Evolutionary conservation across 2,329 filamentous ascomycete species (phyloP), one percentile per base, ranked within the genome.

Genomic region (Penicillium paneum): DNA sequence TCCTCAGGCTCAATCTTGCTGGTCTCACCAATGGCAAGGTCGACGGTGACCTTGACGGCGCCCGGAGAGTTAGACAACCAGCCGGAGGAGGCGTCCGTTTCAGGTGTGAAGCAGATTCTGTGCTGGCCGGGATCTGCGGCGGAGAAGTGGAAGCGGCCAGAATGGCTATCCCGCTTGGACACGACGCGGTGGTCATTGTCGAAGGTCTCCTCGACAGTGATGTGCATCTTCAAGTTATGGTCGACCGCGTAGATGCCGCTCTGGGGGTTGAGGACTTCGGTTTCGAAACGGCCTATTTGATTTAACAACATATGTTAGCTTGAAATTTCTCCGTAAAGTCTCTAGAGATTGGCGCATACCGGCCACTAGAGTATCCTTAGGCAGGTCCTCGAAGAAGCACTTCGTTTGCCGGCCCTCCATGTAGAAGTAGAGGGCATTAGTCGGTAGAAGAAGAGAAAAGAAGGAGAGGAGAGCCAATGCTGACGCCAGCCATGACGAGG

Each of bases 331-430:
- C 42, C 3, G 10, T 13, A 15, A 3, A n/a, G 19, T 19, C 5
- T 10, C 15, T 15, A 24, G 8, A 36, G 21, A 26, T 39, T 28
- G 49, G 52, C 38, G 64, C 83, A 58, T 79, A 87, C 85, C 94
- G 56, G 97, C 92, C 52, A 99, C 93, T 55, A 99, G 79, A 13
- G 94, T 97, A 75, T 96, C 93, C 81, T 97, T 97, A 63, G 94
- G 92, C 56, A 99, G 83, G 76, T 97, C 93, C 79, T 99, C 94
- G 78, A 89, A 96, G 85, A 99, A 99, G 78, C 94, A 99, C 79
- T 95, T 97, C 64, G 90, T 88, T 62, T 84, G 79, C 46, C 83
- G 83, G 68, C 89, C 90, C 73, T 97, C 91, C 74, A 97, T 87
- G 80, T 89, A 97, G 82, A 99, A 96, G 85, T 96, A 93, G 55